Base-by-base conservation (phyloP, 768 basidiomycete species). In the Agrocybe pediades region DNA sequence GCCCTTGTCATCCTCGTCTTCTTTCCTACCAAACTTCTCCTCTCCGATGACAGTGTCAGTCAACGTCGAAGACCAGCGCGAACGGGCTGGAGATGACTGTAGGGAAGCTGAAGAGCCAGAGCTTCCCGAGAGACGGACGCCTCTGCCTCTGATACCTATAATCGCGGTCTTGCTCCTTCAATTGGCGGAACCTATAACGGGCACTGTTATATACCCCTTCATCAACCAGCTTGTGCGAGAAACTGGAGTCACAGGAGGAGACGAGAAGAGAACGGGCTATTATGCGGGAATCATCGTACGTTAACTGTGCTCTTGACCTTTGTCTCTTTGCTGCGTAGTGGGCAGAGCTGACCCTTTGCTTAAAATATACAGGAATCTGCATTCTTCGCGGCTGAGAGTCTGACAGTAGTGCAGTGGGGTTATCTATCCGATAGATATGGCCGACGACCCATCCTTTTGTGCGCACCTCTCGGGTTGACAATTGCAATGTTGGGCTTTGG, bases 211-310 rank as follows among this genome's bases (percentile, higher is more conserved):
- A 26, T 76, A 78, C 52, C 78, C 78, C 2, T 80, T 81, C 56
- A 68, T 79, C 33, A 75, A 73, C 46, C 72, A 80, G 49, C 70
- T 79, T 29, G 71, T 81, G 30, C 66, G 73, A 41, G 71, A 74
- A 16, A 74, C 74, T 6, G 77, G 75, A 0, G 66, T 80, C 7
- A 79, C 74, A 9, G 60, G 66, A 5, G 77, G 77, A 6, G 74
- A 79, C 49, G 78, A 79, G 52, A 65, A 62, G 5, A 76, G 70
- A 50, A 77, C 71, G 2, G 78, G 78, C 0, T 80, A 80, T 60
- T 81, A 76, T 64, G 78, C 77, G 43, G 79, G 78, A 6, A 49
- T 80, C 27, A 74, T 81, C 25, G 79, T 79, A 46, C 55, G 71
- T 62, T 1, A 27, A n/a, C n/a, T n/a, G n/a, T n/a, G n/a, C n/a